Evolutionary conservation across 345 rosid species (phyloP).

Genomic region (Schrenkiella parvula): DNA sequence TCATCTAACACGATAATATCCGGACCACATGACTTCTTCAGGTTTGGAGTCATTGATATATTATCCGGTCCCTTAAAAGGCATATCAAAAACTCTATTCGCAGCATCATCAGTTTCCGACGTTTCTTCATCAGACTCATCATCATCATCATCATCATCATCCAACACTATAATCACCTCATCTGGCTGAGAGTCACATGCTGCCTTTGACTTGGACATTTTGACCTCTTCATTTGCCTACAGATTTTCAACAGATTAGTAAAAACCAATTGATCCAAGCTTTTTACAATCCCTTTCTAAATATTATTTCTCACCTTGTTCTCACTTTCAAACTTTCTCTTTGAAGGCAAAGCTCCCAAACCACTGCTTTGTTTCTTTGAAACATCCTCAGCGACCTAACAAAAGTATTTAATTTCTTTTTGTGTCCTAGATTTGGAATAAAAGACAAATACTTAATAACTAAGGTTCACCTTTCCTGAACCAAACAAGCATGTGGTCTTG

Average conservation of each 20-base stretch:
- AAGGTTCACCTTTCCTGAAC: constrained; percentile 32
- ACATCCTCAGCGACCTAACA: constrained; percentile 49
- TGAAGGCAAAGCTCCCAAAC: constrained; percentile 50
- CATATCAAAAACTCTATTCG: not conserved
- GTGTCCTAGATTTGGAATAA: not conserved
- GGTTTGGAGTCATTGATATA: not conserved
- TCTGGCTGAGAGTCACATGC: constrained; percentile 12
- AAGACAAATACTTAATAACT: not conserved
- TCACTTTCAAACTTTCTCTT: constrained; percentile 45
- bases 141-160: constrained; percentile 38
- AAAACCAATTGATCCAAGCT: not conserved
- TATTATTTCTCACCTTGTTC: constrained; percentile 40
- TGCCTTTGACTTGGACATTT: constrained; percentile 32
- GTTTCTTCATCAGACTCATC: constrained; percentile 10
- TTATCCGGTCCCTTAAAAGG: not conserved
- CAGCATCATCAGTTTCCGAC: not conserved
- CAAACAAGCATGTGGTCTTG: constrained; percentile 9
- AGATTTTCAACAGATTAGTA: constrained; percentile 12
- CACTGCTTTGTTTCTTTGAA: constrained; percentile 56
- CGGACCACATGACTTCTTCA: not conserved
- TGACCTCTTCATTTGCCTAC: constrained; percentile 52
- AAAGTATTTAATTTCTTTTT: not conserved
- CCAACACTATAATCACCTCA: constrained; percentile 44
- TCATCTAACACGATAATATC: constrained; percentile 19
- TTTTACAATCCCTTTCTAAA: not conserved